A percentile compares a stretch with the other conserved stretches of the same genome.
Evolutionary conservation across 768 basidiomycete genomes (phyloP).

Genomic region (Dioszegia hungarica): DNA sequence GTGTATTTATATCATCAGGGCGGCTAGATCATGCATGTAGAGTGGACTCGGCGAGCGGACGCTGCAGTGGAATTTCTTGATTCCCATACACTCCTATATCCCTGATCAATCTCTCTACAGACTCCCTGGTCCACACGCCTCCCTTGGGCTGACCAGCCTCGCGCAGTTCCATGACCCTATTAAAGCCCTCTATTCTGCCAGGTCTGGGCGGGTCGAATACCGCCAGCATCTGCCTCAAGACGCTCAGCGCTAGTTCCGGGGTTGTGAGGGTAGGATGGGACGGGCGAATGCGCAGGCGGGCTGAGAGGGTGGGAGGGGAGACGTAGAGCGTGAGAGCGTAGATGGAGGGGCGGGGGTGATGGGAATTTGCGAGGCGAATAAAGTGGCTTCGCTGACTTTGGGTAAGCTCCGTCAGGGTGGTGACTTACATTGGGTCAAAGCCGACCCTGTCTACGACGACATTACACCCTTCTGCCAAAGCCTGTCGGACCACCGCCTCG

Average conservation of each 20-base stretch:
- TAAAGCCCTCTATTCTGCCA: constrained; percentile 36
- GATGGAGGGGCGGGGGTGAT: constrained; percentile 15
- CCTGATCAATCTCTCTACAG: constrained; percentile 7
- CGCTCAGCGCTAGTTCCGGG: constrained; percentile 30
- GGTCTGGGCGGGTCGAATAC: constrained; percentile 28
- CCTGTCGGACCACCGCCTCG: constrained; percentile 29
- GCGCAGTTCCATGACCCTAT: constrained; percentile 22
- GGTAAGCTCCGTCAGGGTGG: background rate
- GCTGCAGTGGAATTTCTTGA: background rate
- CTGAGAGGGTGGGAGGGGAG: constrained; percentile 22
- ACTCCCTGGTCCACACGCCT: constrained; percentile 4
- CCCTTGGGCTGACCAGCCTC: constrained; percentile 10
- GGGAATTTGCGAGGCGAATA: constrained; percentile 26
- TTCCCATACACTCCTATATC: background rate
- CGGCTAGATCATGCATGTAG: too few relatives aligned
- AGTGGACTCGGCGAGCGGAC: too few relatives aligned
- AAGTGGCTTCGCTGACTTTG: constrained; percentile 45
- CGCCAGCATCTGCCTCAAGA: constrained; percentile 36
- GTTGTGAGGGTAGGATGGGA: constrained; percentile 43
- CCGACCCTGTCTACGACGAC: constrained; percentile 45
- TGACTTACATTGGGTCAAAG: constrained; percentile 44
- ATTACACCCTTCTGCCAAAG: constrained; percentile 27
- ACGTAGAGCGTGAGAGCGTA: constrained; percentile 22
- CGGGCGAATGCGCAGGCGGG: constrained; percentile 22
- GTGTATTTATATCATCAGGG: too few relatives aligned